These are phyloP conservation scores for Pythium vanterpoolii DNA, from an alignment of 352 stramenopile genomes.

Conservation along the genomic window DNA sequence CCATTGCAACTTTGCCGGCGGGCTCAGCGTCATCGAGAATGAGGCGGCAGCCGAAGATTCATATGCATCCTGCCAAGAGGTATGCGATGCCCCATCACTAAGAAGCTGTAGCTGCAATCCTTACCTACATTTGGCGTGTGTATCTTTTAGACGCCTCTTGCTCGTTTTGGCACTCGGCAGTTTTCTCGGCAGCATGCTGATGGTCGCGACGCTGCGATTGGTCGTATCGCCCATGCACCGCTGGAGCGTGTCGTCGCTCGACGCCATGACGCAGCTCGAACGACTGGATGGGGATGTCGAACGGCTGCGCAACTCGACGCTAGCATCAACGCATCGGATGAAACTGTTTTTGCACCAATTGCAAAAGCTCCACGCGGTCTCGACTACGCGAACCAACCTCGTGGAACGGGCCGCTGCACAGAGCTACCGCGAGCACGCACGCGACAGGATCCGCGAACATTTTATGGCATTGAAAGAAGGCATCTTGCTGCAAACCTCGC, in stretches of 20 bases:
- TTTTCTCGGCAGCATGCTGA: slow-evolving; percentile 15
- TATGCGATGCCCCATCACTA: background rate
- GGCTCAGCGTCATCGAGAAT: background rate
- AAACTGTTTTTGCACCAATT: slow-evolving; percentile 24
- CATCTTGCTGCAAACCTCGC: slow-evolving; percentile 25
- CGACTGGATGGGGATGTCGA: slow-evolving; percentile 11
- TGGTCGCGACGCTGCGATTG: slow-evolving; percentile 19
- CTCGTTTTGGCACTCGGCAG: slow-evolving; percentile 17
- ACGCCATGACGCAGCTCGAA: slow-evolving; percentile 13
- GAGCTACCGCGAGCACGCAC: slow-evolving; percentile 27
- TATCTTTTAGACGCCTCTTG: slow-evolving; percentile 15
- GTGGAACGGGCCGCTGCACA: slow-evolving; percentile 27
- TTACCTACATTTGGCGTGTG: background rate
- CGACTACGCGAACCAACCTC: slow-evolving; percentile 16
- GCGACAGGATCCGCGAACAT: slow-evolving; percentile 15
- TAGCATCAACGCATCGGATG: slow-evolving; percentile 9
- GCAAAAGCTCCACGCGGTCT: slow-evolving; percentile 17
- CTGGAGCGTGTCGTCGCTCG: slow-evolving; percentile 9
- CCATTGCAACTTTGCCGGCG: background rate
- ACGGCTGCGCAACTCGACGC: slow-evolving; percentile 9
- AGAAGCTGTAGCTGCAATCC: background rate
- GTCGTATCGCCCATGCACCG: slow-evolving; percentile 11
- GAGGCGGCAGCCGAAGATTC: slow-evolving; percentile 11
- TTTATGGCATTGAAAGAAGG: slow-evolving; percentile 27
- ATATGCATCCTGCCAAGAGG: slow-evolving; percentile 32